Conservation (phyloP, 768 basidiomycete genomes). For the Coprinellus micaceus region DNA sequence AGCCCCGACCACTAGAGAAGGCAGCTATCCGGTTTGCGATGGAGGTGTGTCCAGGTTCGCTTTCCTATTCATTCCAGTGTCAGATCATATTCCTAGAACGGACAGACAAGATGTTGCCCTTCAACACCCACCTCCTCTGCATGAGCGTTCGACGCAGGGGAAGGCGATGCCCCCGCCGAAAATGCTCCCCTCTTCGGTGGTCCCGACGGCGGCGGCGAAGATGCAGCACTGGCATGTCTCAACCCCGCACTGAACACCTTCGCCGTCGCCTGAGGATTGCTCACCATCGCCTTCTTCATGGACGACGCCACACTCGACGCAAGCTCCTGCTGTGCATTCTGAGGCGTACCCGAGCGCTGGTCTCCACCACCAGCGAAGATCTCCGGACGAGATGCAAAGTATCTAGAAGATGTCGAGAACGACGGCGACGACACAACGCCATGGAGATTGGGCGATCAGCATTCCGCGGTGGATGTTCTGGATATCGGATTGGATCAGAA, state of each 20-base stretch:
- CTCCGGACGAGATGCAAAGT: slow-evolving; percentile 71
- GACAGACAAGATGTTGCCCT: too few relatives aligned
- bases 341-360: slow-evolving; percentile 19
- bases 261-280: slow-evolving; percentile 39
- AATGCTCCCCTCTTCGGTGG: not conserved
- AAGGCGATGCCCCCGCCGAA: not conserved
- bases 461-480: slow-evolving; percentile 4
- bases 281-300: slow-evolving; percentile 41
- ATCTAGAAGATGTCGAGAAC: slow-evolving; percentile 36
- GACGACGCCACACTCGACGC: slow-evolving; percentile 28
- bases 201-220: not conserved
- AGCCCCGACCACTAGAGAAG: slow-evolving; percentile 10
- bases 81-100: not conserved
- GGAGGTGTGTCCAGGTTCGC: slow-evolving; percentile 8
- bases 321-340: slow-evolving; percentile 19
- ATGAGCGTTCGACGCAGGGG: not conserved
- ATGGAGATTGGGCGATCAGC: slow-evolving; percentile 8
- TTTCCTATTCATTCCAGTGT: not conserved
- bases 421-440: not conserved
- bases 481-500: slow-evolving; percentile 8
- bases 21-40: slow-evolving; percentile 15
- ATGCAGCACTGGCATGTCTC: slow-evolving; percentile 27
- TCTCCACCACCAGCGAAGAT: slow-evolving; percentile 39
- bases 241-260: slow-evolving; percentile 39
- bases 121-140: not conserved